Base-by-base conservation (phyloP, 2,329 filamentous ascomycete genomes). In the Paecilomyces fulvus region DNA sequence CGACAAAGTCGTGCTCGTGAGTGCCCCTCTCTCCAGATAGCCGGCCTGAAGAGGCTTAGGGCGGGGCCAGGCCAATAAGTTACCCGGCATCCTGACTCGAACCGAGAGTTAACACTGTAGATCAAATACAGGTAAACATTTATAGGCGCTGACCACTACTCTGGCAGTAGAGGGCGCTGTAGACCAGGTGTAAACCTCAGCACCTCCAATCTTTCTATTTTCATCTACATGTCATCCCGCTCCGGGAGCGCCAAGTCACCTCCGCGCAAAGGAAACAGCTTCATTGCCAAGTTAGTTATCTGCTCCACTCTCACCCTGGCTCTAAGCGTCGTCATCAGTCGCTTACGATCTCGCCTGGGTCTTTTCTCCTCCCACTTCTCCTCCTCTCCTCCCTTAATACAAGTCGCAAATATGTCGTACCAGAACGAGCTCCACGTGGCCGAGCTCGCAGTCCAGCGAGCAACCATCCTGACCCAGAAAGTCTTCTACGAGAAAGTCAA, bases 401-500 rank as follows among this genome's bases (percentile, higher is more conserved):
- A 65, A 56, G 53, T 65, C 54, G 56, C 65, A 59, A 71, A 57
- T 31, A 75, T 78, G 70, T 70, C 77, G 51, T 95, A 94, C 79
- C 78, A 82, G 58, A 83, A 86, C 61, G 92, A 96, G 78, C 84
- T 94, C 65, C 80, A 87, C 67, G 82, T 95, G 55, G 92, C 92
- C 60, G 86, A 92, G 71, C 84, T 96, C 49, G 91, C 92, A 59
- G 92, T 96, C 56, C 90, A 95, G 77, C 85, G 92, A 62, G 92
- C 88, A 25, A 79, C 84, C 21, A 79, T 90, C 61, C 81, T 91
- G 57, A 91, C 88, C 53, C 88, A 89, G 73, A 83, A 83, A 60
- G 88, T 91, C 69, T 89, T 89, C 78, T 80, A 91, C 76, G 88
- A 92, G 65, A 94, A 92, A 75, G 88, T 90, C 66, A 97, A 97